Base-by-base conservation (phyloP, 2,329 filamentous ascomycete species). In the Mycosphaerelloides madeirae region DNA sequence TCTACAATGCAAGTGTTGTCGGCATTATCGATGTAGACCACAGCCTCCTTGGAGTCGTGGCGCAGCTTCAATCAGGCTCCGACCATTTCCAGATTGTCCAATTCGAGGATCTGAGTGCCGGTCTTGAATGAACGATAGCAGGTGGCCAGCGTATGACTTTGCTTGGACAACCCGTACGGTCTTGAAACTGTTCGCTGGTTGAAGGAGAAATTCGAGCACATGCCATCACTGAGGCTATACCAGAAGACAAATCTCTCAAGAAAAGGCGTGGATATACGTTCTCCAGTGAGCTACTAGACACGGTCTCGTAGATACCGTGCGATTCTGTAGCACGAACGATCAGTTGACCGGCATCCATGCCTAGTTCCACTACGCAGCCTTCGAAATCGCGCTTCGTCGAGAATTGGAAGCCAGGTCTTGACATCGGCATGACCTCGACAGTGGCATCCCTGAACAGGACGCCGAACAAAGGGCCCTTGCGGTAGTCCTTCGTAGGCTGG, bases 51-150 rank as follows among this genome's bases (percentile, higher is more conserved):
- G 2, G 9, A 20, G 6, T 8, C 13, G 12, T 48, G 32, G 3
- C 52, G 33, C 18, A 60, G 41, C 2, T 32, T n/a, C 1, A 87
- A 57, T 81, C 81, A 86, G 1, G 53, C 44, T 6, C 53, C 50
- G 0, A 79, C 77, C 3, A 86, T 68, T 2, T 74, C 63, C 0
- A 64, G 2, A 49, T 87, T 87, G 13, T 66, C 69, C 0, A 82
- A 62, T 22, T 88, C 83, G 0, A 89, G 60, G 4, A 89, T 76
- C 38, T 83, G 79, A 0, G 85, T 84, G 0, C 85, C 84, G 0
- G 85, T 83, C 50, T 89, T 84, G 0, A 89, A 83, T 66, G 3
- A 70, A 59, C 0, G 62, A 31, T 0, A 88, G 56, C 0, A 85
- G 55, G n/a, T 38, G 43, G 22, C 52, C 42, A 2, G 55, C 58